Base-by-base conservation (phyloP, 106 monocot genomes). In the Chionographis japonica region DNA sequence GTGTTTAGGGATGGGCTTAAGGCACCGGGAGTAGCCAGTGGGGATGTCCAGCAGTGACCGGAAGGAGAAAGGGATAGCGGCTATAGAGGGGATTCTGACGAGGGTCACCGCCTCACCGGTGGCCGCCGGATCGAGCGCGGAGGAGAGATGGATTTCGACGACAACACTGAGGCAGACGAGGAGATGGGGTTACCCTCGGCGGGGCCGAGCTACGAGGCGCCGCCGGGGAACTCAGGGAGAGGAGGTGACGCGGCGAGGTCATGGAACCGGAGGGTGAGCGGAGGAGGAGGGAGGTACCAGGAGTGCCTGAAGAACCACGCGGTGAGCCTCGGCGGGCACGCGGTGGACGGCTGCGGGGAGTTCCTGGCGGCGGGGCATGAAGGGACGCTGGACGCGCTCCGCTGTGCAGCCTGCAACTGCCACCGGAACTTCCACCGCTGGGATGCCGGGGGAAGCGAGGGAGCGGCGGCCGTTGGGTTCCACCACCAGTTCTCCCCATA, bases 391-490 rank as follows among this genome's bases (percentile, higher is more conserved):
- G 90, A 94, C 66, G 85, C 81, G 37, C 90, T 94, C 50, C 90
- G 83, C 60, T 94, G 94, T 74, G 94, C 94, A 37, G 94, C 94
- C 52, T 94, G 94, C 77, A 79, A 65, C 74, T 94, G 94, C 75
- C 94, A 94, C 83, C 94, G 94, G 54, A 95, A 91, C 68, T 95
- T 95, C 85, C 94, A 95, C 86, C 94, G 91, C 50, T 91, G 79
- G 74, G 94, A 95, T 37, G 1, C 60, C 12, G 85, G 68, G 36
- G 74, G 68, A 35, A 53, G 60, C 58, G 61, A 40, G 4, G 20
- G 4, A 4, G 50, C 67, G 3, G 61, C 51, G 2, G 62, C 58
- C 46, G 62, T 49, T 3, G 79, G 64, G 4, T 69, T 67, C n/a
- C 75, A 78, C 66, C 65, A 54, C 42, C 79, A 79, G 53, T 85